phyloP scores from a whole-genome alignment of 495 filamentous ascomycete genomes.

The Penicillium desertorum region DNA sequence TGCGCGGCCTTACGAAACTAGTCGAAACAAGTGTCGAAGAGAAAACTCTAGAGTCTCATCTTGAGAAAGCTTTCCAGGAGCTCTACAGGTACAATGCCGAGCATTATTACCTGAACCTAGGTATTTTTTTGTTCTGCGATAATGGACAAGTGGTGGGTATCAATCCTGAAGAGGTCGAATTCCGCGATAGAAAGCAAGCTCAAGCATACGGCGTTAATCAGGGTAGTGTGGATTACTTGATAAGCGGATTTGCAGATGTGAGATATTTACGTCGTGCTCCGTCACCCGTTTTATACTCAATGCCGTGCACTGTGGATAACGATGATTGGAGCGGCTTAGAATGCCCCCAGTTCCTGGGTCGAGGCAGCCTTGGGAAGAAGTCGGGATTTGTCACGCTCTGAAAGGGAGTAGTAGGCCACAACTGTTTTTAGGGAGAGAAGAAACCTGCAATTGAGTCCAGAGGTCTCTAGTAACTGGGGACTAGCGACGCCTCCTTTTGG shows the following conservation, averaged over 20 bases:
- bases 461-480: no score
- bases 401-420: no score
- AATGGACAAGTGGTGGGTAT: constrained; percentile 9
- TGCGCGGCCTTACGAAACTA: constrained; percentile 5
- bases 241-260: constrained; percentile 14
- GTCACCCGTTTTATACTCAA: not conserved
- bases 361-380: no score
- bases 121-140: constrained; percentile 9
- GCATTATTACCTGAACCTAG: constrained; percentile 10
- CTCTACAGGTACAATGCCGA: constrained; percentile 3
- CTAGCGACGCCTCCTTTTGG: no score
- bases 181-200: constrained; percentile 3
- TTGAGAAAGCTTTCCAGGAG: constrained; percentile 9
- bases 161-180: constrained; percentile 8
- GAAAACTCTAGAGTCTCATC: not conserved
- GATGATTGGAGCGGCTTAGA: no score
- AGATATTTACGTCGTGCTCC: constrained; percentile 7
- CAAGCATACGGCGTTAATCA: constrained; percentile 2
- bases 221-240: constrained; percentile 7
- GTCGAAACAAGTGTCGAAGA: constrained; percentile 5
- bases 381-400: no score
- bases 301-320: no score
- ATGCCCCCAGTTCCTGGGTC: no score
- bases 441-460: no score
- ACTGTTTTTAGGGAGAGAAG: no score